Evolutionary conservation across 768 basidiomycete species (phyloP), one percentile per base, ranked within the genome.

Genomic region (Xerocomellus amylosporus): DNA sequence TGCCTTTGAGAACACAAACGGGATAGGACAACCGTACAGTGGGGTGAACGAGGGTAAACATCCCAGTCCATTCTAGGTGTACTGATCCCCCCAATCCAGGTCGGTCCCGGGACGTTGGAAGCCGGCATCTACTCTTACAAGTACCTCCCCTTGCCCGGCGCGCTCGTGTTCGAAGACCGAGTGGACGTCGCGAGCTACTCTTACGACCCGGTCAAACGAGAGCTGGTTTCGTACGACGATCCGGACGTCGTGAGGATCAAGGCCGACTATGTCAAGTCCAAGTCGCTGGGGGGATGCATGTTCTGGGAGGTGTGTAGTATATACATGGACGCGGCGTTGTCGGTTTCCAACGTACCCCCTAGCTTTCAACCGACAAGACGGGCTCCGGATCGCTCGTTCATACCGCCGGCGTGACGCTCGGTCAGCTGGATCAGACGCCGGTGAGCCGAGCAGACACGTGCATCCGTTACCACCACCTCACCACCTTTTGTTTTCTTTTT

Each of bases 221-320:
- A 89, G 63, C 77, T 91, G 24, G 84, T 92, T 31, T 85, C 83
- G 4, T 91, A 90, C 69, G 91, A 93, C 64, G 84, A 81, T 0
- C 88, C 87, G 17, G 73, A 82, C 58, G 84, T 90, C 60, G 82
- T 80, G 49, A 75, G 70, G 49, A 60, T 78, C 61, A 93, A 93
- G 71, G 81, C 83, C 3, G 76, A 84, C 49, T 92, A 92, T 63
- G 79, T 88, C 55, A 73, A 74, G 39, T 66, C 76, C 5, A 78
- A 84, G 14, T 78, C 79, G 6, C 75, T 93, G 61, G 86, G 74
- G 10, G 86, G 86, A 3, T 80, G 83, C 47, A 87, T 88, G 86
- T 87, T 84, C 72, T 88, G 87, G 86, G 85, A 86, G 51, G 74
- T 76, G 38, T 36, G 65, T 31, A 9, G 37, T n/a, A 19, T 8